Evolutionary conservation across 2,329 filamentous ascomycete genomes (phyloP).

Genomic region (Nakataea oryzae): DNA sequence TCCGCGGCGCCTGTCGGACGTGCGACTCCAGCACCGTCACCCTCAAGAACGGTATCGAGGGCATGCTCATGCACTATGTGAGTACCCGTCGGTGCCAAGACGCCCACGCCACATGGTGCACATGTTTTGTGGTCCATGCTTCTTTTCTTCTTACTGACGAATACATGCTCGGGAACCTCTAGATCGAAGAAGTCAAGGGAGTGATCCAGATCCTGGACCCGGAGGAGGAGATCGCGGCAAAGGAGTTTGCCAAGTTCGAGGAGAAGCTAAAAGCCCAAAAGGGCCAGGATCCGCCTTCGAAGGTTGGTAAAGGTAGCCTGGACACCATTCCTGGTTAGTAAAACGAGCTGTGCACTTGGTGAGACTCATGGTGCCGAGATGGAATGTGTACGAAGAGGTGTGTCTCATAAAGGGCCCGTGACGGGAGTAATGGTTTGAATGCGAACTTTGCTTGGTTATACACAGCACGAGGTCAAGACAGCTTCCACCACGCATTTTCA

Average conservation of each 20-base stretch:
- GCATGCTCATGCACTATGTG: conserved; percentile 95
- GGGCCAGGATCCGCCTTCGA: conserved; percentile 25
- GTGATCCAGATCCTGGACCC: conserved; percentile 85
- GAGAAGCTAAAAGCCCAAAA: conserved; percentile 59
- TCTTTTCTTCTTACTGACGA: not conserved
- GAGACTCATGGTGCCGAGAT: not conserved
- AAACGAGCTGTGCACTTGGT: not conserved
- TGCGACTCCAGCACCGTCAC: conserved; percentile 97
- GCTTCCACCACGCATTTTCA: no score
- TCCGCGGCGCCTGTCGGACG: conserved; percentile 86
- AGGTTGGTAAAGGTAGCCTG: conserved; percentile 24
- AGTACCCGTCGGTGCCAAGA: conserved; percentile 25
- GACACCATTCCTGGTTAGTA: conserved; percentile 24
- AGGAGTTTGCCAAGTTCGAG: conserved; percentile 91
- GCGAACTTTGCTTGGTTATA: not conserved
- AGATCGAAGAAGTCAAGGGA: conserved; percentile 93
- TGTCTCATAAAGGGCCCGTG: not conserved
- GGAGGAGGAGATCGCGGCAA: conserved; percentile 78
- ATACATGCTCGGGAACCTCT: conserved; percentile 9
- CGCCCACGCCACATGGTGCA: not conserved
- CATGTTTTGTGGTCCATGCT: not conserved
- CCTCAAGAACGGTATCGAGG: conserved; percentile 94
- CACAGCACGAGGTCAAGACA: no score
- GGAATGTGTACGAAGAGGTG: not conserved
- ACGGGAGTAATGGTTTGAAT: not conserved